These are phyloP conservation scores for Bisporella sp. DNA, from an alignment of 2,329 filamentous ascomycete species.

Conservation along the genomic window DNA sequence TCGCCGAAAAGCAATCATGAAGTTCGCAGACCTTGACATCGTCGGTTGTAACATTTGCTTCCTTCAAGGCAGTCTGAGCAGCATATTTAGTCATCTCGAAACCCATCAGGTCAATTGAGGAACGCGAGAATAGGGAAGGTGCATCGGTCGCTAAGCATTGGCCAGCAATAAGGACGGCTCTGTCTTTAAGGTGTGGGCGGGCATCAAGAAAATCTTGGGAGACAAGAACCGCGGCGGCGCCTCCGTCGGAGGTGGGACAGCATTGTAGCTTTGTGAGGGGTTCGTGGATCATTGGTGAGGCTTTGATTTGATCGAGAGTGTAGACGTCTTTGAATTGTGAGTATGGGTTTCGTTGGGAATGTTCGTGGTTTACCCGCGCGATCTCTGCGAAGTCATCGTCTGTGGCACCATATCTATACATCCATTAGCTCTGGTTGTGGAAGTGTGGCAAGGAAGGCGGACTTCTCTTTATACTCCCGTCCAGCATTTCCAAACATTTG, in stretches of 20 bases:
- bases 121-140: slow-evolving; percentile 69
- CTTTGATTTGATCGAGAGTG: slow-evolving; percentile 73
- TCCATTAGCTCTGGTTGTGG: neutral
- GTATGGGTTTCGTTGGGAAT: slow-evolving; percentile 90
- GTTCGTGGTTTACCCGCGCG: slow-evolving; percentile 83
- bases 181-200: slow-evolving; percentile 70
- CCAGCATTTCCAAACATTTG: slow-evolving; percentile 97
- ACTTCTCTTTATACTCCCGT: slow-evolving; percentile 91
- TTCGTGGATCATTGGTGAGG: slow-evolving; percentile 69
- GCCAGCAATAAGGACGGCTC: slow-evolving; percentile 84
- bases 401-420: slow-evolving; percentile 52
- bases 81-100: slow-evolving; percentile 77
- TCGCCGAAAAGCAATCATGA: slow-evolving; percentile 94
- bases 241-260: slow-evolving; percentile 92
- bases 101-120: slow-evolving; percentile 82
- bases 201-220: slow-evolving; percentile 84
- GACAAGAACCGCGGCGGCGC: slow-evolving; percentile 80
- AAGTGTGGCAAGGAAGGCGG: slow-evolving; percentile 24
- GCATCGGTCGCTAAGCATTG: slow-evolving; percentile 83
- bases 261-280: slow-evolving; percentile 97
- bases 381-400: slow-evolving; percentile 90
- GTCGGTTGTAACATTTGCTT: slow-evolving; percentile 61
- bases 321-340: slow-evolving; percentile 96
- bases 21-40: slow-evolving; percentile 84
- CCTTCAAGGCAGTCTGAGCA: slow-evolving; percentile 58